Percentiles rank a stretch among this genome's conserved stretches.
phyloP scores from a whole-genome alignment of 495 filamentous ascomycete species.

The Stereocaulon alpinum region DNA sequence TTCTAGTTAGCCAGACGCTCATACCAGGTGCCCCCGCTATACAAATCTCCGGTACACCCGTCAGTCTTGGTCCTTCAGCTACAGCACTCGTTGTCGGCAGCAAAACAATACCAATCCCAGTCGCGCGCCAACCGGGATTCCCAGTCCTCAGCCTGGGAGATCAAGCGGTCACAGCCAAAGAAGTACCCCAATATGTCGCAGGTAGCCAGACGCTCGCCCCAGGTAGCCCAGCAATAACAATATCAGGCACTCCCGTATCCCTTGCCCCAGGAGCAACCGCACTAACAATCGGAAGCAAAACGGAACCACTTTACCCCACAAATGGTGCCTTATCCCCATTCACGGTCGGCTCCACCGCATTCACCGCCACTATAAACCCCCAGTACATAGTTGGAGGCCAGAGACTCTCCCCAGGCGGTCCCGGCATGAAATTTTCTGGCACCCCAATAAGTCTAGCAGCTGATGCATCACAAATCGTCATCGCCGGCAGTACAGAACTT shows the following conservation, averaged over 20 bases:
- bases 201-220: background rate
- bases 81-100: constrained; percentile 12
- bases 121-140: background rate
- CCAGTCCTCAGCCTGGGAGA: background rate
- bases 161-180: background rate
- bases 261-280: background rate
- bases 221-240: background rate
- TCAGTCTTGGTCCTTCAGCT: constrained; percentile 8
- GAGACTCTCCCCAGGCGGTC: constrained; percentile 1
- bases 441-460: constrained; percentile 13
- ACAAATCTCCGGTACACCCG: constrained; percentile 17
- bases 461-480: background rate
- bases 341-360: background rate
- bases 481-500: background rate
- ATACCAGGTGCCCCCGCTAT: constrained; percentile 18
- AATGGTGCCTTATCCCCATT: background rate
- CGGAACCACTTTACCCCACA: background rate
- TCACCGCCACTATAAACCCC: background rate
- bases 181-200: no score
- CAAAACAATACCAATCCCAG: background rate
- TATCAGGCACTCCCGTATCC: background rate
- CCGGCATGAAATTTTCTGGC: constrained; percentile 3
- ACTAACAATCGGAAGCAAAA: background rate
- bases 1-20: constrained; percentile 17
- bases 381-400: background rate